A percentile compares a stretch with the other conserved stretches of the same genome.
phyloP scores from a whole-genome alignment of 129 eudicot genomes.

The Flaveria brownii region DNA sequence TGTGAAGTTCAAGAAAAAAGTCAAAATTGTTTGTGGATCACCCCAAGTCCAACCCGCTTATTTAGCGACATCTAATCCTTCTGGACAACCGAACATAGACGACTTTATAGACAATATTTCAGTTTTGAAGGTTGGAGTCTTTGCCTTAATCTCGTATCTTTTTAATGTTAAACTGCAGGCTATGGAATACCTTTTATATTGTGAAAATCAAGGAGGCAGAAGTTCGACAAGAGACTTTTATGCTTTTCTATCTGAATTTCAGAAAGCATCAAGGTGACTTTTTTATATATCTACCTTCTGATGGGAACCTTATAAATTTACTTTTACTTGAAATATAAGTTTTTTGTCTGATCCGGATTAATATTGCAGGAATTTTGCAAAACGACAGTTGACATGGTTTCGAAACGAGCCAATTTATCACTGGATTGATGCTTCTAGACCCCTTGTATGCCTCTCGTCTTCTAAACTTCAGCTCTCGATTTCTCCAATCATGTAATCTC shows the following conservation, averaged over 20 bases:
- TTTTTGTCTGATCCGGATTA: conserved; percentile 15
- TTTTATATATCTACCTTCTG: conserved; percentile 18
- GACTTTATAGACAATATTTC: neutral
- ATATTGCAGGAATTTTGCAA: conserved; percentile 74
- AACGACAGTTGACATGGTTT: conserved; percentile 90
- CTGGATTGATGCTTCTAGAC: conserved; percentile 87
- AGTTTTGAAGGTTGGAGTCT: neutral
- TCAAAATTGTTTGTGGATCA: neutral
- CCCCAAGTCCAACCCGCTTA: neutral
- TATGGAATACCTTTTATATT: conserved; percentile 68
- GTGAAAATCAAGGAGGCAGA: conserved; percentile 72
- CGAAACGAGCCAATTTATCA: conserved; percentile 83
- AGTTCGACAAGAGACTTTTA: conserved; percentile 65
- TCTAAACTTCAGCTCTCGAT: conserved; percentile 14
- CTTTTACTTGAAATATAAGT: conserved; percentile 9
- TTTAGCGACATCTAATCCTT: neutral
- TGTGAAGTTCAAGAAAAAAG: neutral
- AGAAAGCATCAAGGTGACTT: conserved; percentile 78
- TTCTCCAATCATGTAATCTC: conserved; percentile 8
- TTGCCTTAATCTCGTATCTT: neutral
- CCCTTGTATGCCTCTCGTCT: conserved; percentile 54
- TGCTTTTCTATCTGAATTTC: conserved; percentile 71
- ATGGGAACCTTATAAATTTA: neutral
- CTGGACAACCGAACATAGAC: neutral
- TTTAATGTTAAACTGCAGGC: conserved; percentile 50